Percentiles rank a stretch among this genome's conserved stretches.
phyloP scores from a whole-genome alignment of 176 grass and related monocot species.

The Triticum dicoccoides region DNA sequence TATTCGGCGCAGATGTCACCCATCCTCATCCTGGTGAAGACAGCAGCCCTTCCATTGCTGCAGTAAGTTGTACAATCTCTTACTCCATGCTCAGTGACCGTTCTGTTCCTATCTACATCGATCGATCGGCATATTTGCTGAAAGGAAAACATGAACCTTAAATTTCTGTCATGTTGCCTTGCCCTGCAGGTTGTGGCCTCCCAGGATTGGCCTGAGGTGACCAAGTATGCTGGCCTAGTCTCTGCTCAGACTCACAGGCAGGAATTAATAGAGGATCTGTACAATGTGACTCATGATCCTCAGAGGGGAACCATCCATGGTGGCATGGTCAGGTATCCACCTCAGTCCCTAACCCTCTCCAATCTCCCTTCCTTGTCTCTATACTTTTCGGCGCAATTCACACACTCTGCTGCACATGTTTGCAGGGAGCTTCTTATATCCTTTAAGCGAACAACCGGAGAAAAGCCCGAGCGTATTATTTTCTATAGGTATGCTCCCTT shows the following conservation, averaged over 20 bases:
- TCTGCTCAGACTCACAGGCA: conserved; percentile 87
- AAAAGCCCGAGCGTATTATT: conserved; percentile 69
- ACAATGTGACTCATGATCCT: conserved; percentile 67
- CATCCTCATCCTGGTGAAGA: conserved; percentile 97
- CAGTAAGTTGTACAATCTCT: conserved; percentile 37
- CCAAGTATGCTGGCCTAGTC: conserved; percentile 93
- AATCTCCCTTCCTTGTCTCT: neutral
- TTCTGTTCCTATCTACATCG: neutral
- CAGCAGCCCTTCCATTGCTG: conserved; percentile 88
- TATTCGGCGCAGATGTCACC: conserved; percentile 93
- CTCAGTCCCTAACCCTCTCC: neutral
- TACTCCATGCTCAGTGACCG: neutral
- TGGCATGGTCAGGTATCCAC: conserved; percentile 77
- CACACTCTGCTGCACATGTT: neutral
- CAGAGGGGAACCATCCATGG: conserved; percentile 56
- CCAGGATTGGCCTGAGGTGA: conserved; percentile 96
- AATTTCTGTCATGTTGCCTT: neutral
- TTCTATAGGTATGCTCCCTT: conserved; percentile 66
- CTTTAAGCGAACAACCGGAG: conserved; percentile 74
- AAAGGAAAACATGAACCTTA: neutral
- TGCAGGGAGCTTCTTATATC: conserved; percentile 88
- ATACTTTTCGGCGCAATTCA: neutral
- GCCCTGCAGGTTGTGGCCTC: conserved; percentile 81
- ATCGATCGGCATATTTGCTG: neutral
- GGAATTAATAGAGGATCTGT: conserved; percentile 87